These are phyloP conservation scores for Aspergillus leporis DNA, from an alignment of 495 filamentous ascomycete genomes.

Conservation along the genomic window DNA sequence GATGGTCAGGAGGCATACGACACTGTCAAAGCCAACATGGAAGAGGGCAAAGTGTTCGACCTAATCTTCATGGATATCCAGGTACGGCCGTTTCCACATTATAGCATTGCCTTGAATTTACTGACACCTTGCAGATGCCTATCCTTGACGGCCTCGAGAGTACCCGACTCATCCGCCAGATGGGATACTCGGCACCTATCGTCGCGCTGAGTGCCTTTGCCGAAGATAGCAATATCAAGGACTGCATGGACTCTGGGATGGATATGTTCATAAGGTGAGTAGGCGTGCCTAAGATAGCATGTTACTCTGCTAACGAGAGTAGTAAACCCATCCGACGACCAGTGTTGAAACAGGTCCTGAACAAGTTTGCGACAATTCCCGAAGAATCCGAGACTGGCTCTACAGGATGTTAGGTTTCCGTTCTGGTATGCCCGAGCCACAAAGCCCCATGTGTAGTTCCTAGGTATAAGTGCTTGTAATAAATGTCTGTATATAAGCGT, in stretches of 20 bases:
- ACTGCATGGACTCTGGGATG: constrained; percentile 78
- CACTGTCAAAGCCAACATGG: constrained; percentile 79
- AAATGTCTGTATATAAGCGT: background rate
- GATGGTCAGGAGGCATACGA: constrained; percentile 91
- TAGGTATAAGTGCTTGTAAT: background rate
- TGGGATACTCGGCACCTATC: constrained; percentile 87
- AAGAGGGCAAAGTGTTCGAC: constrained; percentile 67
- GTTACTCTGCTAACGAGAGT: constrained; percentile 3
- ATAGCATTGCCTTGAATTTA: constrained; percentile 4
- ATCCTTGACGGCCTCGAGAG: constrained; percentile 87
- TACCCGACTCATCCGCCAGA: constrained; percentile 80
- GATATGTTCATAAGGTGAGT: constrained; percentile 60
- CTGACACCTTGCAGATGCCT: constrained; percentile 66
- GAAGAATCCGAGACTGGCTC: constrained; percentile 37
- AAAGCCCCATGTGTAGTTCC: too few relatives aligned
- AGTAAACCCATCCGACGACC: constrained; percentile 82
- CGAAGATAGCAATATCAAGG: constrained; percentile 85
- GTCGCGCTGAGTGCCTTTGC: constrained; percentile 89
- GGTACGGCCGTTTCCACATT: constrained; percentile 22
- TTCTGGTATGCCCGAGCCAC: too few relatives aligned
- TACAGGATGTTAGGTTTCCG: background rate
- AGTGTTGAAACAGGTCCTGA: constrained; percentile 81
- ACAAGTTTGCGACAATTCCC: constrained; percentile 60
- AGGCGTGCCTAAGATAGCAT: background rate
- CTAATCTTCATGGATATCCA: constrained; percentile 92